Evolutionary conservation across 331 rosid genomes (phyloP).

Genomic region (Pyrus hybrid): DNA sequence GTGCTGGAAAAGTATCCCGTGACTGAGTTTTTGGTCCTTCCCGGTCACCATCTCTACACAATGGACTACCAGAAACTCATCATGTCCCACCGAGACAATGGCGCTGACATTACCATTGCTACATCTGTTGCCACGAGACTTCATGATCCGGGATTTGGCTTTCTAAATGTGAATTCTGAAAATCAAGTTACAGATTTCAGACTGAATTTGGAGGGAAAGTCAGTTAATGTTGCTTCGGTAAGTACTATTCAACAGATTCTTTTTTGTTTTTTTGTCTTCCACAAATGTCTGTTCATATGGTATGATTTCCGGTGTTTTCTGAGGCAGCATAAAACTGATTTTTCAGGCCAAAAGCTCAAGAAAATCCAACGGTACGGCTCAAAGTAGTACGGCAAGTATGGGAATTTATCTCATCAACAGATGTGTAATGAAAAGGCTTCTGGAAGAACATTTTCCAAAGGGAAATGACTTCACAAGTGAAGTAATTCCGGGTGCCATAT

Average conservation of each 20-base stretch:
- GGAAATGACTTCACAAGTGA: slow-evolving; percentile 29
- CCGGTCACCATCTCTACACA: slow-evolving; percentile 34
- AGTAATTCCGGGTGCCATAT: slow-evolving; percentile 35
- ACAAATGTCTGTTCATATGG: background rate
- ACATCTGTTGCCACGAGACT: slow-evolving; percentile 8
- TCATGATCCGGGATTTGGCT: slow-evolving; percentile 28
- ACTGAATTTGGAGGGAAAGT: slow-evolving; percentile 6
- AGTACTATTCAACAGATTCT: background rate
- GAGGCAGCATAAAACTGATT: background rate
- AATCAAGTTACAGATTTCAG: slow-evolving; percentile 15
- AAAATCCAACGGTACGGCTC: background rate
- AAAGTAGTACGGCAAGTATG: slow-evolving; percentile 19
- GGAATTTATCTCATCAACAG: slow-evolving; percentile 29
- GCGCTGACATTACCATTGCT: slow-evolving; percentile 32
- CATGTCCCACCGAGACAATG: slow-evolving; percentile 10
- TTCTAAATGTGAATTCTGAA: slow-evolving; percentile 12
- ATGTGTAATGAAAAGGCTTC: slow-evolving; percentile 16
- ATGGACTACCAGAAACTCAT: slow-evolving; percentile 37
- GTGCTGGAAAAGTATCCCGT: slow-evolving; percentile 20
- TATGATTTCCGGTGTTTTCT: background rate
- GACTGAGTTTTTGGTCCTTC: slow-evolving; percentile 32
- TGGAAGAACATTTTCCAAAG: slow-evolving; percentile 17
- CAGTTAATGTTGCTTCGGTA: slow-evolving; percentile 5
- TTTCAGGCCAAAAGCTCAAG: slow-evolving; percentile 11
- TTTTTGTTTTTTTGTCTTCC: background rate